Conservation (phyloP, 1,284 basidiomycete species). For the Ganoderma sinense region DNA sequence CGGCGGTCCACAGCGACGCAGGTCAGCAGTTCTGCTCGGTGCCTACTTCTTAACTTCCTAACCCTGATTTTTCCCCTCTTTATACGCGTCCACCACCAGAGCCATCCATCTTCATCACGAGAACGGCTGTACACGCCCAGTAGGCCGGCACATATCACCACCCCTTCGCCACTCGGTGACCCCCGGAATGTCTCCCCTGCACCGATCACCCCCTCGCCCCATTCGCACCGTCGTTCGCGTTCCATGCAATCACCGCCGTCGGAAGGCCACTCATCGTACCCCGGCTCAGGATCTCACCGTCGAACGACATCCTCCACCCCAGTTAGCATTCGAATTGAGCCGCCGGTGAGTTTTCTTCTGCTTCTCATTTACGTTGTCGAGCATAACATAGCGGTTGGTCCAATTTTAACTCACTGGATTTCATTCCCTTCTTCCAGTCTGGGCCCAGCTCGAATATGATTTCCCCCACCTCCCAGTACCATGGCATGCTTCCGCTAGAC, state of each 20-base stretch:
- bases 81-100: conserved; percentile 3
- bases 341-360: conserved; percentile 33
- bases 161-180: conserved; percentile 26
- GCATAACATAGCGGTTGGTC: background rate
- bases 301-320: conserved; percentile 27
- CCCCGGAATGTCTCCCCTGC: conserved; percentile 20
- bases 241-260: conserved; percentile 31
- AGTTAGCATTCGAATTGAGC: conserved; percentile 33
- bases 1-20: conserved; percentile 38
- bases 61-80: background rate
- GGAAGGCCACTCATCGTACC: conserved; percentile 11
- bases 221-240: conserved; percentile 29
- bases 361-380: background rate
- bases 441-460: conserved; percentile 29
- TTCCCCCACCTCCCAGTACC: conserved; percentile 23
- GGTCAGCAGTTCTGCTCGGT: conserved; percentile 26
- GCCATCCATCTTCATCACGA: conserved; percentile 24
- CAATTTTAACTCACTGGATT: conserved; percentile 12
- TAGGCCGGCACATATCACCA: conserved; percentile 23
- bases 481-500: conserved; percentile 33
- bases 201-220: conserved; percentile 15
- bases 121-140: conserved; percentile 21
- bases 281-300: conserved; percentile 12
- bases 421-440: conserved; percentile 26
- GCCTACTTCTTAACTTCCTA: conserved; percentile 2